Evolutionary conservation across 176 grass and related monocot species (phyloP).

Genomic region (Phoenix roebelenii): DNA sequence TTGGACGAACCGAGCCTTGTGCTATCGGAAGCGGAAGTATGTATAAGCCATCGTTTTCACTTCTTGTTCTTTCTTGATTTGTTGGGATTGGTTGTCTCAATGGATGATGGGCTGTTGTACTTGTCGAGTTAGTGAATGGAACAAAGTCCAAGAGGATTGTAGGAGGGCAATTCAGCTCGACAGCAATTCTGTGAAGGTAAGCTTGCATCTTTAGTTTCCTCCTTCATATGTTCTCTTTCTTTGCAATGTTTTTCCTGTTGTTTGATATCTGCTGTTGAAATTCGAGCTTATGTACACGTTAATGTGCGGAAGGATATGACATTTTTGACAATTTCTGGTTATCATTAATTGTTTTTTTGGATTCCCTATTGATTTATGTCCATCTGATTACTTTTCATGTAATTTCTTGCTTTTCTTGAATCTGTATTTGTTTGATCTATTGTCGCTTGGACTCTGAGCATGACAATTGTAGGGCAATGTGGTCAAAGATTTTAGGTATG

Average conservation of each 20-base stretch:
- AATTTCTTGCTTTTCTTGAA: no score
- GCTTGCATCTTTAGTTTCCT: neutral
- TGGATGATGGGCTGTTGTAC: conserved; percentile 6
- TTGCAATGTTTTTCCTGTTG: neutral
- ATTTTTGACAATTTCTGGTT: no score
- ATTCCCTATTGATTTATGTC: no score
- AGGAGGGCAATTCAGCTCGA: conserved; percentile 69
- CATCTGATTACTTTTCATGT: no score
- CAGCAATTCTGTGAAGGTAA: conserved; percentile 71
- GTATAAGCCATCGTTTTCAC: conserved; percentile 18
- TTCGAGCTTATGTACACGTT: no score
- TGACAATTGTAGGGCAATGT: no score
- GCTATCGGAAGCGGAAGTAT: conserved; percentile 71
- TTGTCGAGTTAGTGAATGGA: conserved; percentile 58
- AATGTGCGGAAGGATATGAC: no score
- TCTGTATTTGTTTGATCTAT: no score
- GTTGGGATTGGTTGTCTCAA: neutral
- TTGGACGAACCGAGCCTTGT: conserved; percentile 77
- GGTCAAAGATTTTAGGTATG: no score
- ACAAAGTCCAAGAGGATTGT: conserved; percentile 67
- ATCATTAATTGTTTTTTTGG: no score
- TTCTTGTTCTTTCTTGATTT: conserved; percentile 18
- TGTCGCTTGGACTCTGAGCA: no score
- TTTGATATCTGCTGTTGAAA: no score
- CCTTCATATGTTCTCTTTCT: neutral